Percentiles rank a stretch among this genome's conserved stretches.
phyloP scores from a whole-genome alignment of 2,329 filamentous ascomycete species.

The Verticillium klebahnii region DNA sequence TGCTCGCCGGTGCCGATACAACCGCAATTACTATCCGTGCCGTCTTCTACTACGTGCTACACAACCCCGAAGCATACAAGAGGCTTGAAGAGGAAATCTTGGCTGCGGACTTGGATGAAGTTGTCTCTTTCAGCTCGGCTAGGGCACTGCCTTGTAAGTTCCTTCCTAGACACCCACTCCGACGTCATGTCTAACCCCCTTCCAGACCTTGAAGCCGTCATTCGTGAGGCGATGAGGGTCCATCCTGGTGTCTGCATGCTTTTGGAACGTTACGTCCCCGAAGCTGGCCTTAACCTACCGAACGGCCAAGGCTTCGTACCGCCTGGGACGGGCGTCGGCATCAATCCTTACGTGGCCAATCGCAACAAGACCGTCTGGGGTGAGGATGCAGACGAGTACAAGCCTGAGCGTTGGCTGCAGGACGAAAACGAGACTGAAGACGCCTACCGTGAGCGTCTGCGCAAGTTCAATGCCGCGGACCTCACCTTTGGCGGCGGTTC shows the following conservation, averaged over 20 bases:
- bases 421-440: slow-evolving; percentile 23
- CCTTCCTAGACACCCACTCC: not conserved
- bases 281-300: slow-evolving; percentile 26
- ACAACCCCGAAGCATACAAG: slow-evolving; percentile 20
- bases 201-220: slow-evolving; percentile 28
- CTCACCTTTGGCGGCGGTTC: slow-evolving; percentile 27
- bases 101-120: slow-evolving; percentile 18
- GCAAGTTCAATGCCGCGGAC: slow-evolving; percentile 28
- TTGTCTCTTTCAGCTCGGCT: not conserved
- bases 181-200: too few species aligned
- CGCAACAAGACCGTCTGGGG: slow-evolving; percentile 21
- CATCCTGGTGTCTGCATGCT: slow-evolving; percentile 39
- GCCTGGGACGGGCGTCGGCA: slow-evolving; percentile 22
- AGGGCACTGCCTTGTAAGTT: not conserved
- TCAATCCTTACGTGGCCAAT: slow-evolving; percentile 29
- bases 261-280: slow-evolving; percentile 41
- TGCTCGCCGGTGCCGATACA: slow-evolving; percentile 32
- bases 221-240: slow-evolving; percentile 43
- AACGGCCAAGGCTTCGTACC: slow-evolving; percentile 22
- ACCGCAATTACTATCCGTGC: slow-evolving; percentile 28
- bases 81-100: slow-evolving; percentile 26
- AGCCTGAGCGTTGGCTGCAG: not conserved
- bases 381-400: not conserved
- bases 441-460: slow-evolving; percentile 25
- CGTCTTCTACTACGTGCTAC: slow-evolving; percentile 31